Conservation (phyloP, 345 rosid genomes). For the Pseudoturritis turrita region DNA sequence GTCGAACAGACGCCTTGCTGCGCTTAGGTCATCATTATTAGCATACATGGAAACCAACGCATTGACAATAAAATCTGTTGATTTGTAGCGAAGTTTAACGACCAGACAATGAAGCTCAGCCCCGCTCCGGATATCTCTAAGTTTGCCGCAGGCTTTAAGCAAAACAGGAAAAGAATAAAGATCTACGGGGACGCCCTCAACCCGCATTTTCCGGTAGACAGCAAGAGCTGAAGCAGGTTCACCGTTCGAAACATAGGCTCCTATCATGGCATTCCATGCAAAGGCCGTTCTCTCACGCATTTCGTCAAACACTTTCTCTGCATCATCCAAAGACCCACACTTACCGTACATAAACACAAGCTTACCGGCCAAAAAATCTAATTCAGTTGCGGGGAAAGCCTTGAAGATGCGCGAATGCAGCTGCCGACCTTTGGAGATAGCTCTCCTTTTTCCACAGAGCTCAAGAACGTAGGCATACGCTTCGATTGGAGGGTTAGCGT, state of each 20-base stretch:
- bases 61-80: conserved; percentile 48
- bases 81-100: conserved; percentile 43
- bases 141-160: conserved; percentile 56
- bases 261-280: conserved; percentile 80
- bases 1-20: conserved; percentile 62
- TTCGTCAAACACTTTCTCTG: conserved; percentile 58
- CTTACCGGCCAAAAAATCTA: conserved; percentile 52
- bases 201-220: conserved; percentile 48
- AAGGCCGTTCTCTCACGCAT: conserved; percentile 56
- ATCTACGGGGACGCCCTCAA: conserved; percentile 45
- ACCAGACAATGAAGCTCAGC: conserved; percentile 59
- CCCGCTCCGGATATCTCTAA: conserved; percentile 41
- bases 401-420: conserved; percentile 55
- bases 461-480: conserved; percentile 45
- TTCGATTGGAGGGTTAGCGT: conserved; percentile 18
- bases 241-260: conserved; percentile 53
- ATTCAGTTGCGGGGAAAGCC: conserved; percentile 12
- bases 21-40: conserved; percentile 54
- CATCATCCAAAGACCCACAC: conserved; percentile 47
- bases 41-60: conserved; percentile 79
- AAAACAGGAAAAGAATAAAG: conserved; percentile 54
- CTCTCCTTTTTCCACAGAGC: conserved; percentile 43
- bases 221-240: conserved; percentile 47
- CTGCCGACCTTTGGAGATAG: conserved; percentile 45
- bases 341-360: conserved; percentile 72